Evolutionary conservation across 768 basidiomycete species (phyloP), one percentile per base, ranked within the genome.

Genomic region (Kwoniella dendrophila): DNA sequence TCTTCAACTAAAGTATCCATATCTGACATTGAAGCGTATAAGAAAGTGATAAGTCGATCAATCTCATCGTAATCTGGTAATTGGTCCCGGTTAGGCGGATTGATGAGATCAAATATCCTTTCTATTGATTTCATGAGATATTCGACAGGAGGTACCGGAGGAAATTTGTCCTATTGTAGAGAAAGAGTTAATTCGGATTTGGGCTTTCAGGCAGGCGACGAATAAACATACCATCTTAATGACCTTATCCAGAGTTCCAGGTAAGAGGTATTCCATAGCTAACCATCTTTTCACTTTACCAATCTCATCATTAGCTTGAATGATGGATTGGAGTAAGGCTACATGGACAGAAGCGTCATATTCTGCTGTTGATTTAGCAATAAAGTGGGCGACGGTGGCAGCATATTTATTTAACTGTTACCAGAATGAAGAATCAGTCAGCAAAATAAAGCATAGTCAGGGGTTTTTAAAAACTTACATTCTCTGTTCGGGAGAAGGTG

Each of bases 11-110:
- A 18, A 2, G 24, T 54, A 20, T 44, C 56, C 7, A 67, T 43
- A 45, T 70, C 65, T 5, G 48, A 56, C 33, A 62, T 16, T 29
- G 59, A 58, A 14, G 29, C 59, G 26, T 64, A 70, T 14, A 70
- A 52, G 47, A 60, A 64, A 0, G 62, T 43, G 12, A 68, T 38
- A 10, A 36, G 43, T 4, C 47, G 29, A 24, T 63, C 55, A 38
- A 61, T 44, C 10, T 53, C n/a, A 11, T 12, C 11, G 16, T 32
- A 62, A 29, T 69, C 41, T 10, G 48, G 55, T 51, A 38, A 8
- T 38, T 38, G 36, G 36, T 8, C 36, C 18, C 36, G 8, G 36
- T 18, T 8, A 3, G 51, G 22, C 18, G 43, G 49, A n/a, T 16
- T 20, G 16, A 45, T 26, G 32, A 43, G 50, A 45, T 16, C 27